A percentile compares a stretch with the other conserved stretches of the same genome.
Conservation (phyloP, 2,329 filamentous ascomycete species). For the Penicillium hesseltinei region DNA sequence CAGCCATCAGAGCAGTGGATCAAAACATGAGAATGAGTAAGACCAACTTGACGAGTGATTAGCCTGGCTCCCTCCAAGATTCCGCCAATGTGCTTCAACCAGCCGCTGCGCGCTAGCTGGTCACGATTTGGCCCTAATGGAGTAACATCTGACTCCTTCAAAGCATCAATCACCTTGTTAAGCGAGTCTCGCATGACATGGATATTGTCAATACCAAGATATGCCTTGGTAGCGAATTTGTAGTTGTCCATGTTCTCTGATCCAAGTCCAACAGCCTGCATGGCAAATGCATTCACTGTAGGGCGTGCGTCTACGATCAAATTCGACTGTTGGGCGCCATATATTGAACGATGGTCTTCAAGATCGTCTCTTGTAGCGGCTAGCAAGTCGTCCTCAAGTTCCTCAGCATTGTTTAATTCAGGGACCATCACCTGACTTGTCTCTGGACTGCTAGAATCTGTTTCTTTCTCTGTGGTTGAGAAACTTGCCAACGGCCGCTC, state of each 20-base stretch:
- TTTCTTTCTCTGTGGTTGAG: constrained; percentile 42
- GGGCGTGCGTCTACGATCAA: constrained; percentile 94
- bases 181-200: constrained; percentile 95
- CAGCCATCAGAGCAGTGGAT: constrained; percentile 98
- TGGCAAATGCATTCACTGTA: constrained; percentile 88
- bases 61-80: constrained; percentile 80
- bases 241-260: constrained; percentile 99
- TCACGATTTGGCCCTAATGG: constrained; percentile 79
- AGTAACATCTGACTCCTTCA: constrained; percentile 90
- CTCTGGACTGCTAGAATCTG: constrained; percentile 46
- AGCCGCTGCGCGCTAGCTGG: constrained; percentile 76
- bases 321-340: constrained; percentile 90
- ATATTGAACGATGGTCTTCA: constrained; percentile 66
- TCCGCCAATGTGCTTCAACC: constrained; percentile 84
- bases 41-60: constrained; percentile 82
- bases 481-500: constrained; percentile 43
- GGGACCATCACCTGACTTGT: constrained; percentile 42
- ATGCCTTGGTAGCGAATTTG: constrained; percentile 84
- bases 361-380: constrained; percentile 55
- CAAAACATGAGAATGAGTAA: constrained; percentile 89
- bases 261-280: constrained; percentile 88
- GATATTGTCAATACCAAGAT: constrained; percentile 95
- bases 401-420: constrained; percentile 62
- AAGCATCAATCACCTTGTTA: constrained; percentile 78
- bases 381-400: constrained; percentile 67